Evolutionary conservation across 345 rosid species (phyloP), one percentile per base, ranked within the genome.

Genomic region (Microthlaspi erraticum): DNA sequence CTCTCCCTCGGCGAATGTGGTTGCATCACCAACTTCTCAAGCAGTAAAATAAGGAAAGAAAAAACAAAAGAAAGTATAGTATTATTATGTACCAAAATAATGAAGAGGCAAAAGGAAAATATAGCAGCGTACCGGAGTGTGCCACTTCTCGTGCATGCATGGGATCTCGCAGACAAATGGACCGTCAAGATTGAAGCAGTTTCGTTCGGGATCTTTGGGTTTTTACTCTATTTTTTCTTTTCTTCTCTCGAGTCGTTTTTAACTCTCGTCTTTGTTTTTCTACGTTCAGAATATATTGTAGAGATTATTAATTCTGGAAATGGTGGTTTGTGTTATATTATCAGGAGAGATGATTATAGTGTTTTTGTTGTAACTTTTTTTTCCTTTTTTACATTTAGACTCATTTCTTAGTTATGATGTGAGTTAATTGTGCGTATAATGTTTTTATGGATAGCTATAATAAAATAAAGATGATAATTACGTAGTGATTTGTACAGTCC

Each of bases 81-180:
- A 69, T 61, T 60, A 68, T 26, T 36, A 68, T 75, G 66, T 68
- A 69, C 5, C 9, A 64, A 64, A 70, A 63, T 36, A 36, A 68
- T 49, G 34, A 43, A 41, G 64, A 71, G 42, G 48, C 13, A 19
- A 38, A 20, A 31, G 51, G 3, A 48, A 2, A 49, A 66, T 41
- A 50, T 57, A 60, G 57, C 19, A 55, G 69, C 65, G 75, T 54
- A 62, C 46, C 60, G 31, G 54, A 41, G 67, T 48, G 65, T 71
- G 74, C 72, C 80, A 76, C 76, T 77, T 82, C 75, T 70, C 75
- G 58, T 66, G 38, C 85, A 80, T 80, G 87, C 88, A 81, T 66
- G 81, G 71, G 74, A 55, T 31, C 48, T 70, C 32, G 10, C 12
- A 31, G 81, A 76, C 82, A 81, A 68, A 50, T 79, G 82, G 46